Evolutionary conservation across 2,329 filamentous ascomycete species (phyloP).

Genomic region (Alternaria brassicae): DNA sequence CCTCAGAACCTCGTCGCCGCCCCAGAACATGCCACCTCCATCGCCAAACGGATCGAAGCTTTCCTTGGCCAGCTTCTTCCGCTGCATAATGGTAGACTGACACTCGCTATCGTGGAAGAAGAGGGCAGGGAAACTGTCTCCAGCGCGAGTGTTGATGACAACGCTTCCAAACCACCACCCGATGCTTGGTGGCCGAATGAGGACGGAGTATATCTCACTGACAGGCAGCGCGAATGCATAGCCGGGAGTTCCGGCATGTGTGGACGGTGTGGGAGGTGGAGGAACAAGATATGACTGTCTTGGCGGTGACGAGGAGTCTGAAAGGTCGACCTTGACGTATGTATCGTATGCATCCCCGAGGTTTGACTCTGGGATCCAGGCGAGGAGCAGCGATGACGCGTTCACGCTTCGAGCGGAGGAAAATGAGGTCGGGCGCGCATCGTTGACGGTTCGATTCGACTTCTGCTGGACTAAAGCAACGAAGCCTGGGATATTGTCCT

Average conservation of each 20-base stretch:
- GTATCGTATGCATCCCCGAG: slow-evolving; percentile 83
- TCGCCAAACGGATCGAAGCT: slow-evolving; percentile 91
- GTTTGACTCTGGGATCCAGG: slow-evolving; percentile 90
- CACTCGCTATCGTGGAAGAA: slow-evolving; percentile 99
- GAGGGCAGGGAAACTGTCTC: slow-evolving; percentile 91
- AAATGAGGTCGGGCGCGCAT: slow-evolving; percentile 51
- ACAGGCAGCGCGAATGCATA: slow-evolving; percentile 94
- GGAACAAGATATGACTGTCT: slow-evolving; percentile 90
- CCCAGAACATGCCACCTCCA: slow-evolving; percentile 91
- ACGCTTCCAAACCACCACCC: slow-evolving; percentile 99
- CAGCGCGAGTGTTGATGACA: slow-evolving; percentile 87
- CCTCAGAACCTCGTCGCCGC: slow-evolving; percentile 89
- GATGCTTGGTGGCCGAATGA: slow-evolving; percentile 88
- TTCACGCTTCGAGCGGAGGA: slow-evolving; percentile 56
- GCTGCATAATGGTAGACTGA: slow-evolving; percentile 91
- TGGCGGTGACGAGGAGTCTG: slow-evolving; percentile 79
- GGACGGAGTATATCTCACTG: slow-evolving; percentile 85
- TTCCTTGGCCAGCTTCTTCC: slow-evolving; percentile 83
- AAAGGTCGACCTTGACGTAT: slow-evolving; percentile 94
- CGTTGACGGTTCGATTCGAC: slow-evolving; percentile 40
- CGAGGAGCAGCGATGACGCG: slow-evolving; percentile 79
- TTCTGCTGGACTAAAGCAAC: slow-evolving; percentile 94
- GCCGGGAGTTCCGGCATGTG: slow-evolving; percentile 73
- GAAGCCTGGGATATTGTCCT: slow-evolving; percentile 95
- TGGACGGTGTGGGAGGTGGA: slow-evolving; percentile 83